Percentiles rank a stretch among this genome's conserved stretches.
Conservation (phyloP, 139 green algal species). For the Auxenochlorella pyrenoidosa region DNA sequence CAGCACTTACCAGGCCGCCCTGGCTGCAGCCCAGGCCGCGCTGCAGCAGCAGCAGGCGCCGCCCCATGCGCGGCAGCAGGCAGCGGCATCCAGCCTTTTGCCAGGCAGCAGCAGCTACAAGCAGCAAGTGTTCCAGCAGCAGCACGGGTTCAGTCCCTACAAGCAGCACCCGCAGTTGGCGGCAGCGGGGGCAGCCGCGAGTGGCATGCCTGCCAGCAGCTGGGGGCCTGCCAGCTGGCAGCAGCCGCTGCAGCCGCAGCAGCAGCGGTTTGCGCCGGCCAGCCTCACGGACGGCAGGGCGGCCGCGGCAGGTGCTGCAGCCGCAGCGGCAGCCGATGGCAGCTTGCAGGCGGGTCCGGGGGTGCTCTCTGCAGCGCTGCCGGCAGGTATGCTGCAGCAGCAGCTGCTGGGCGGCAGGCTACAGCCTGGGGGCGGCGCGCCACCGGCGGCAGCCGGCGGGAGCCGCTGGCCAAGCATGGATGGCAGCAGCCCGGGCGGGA, state of each 20-base stretch:
- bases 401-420: slow-evolving; percentile 2
- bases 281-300: neutral
- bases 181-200: neutral
- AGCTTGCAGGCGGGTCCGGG: neutral
- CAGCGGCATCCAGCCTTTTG: too few relatives aligned
- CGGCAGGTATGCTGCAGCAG: slow-evolving; percentile 17
- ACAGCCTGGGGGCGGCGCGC: neutral
- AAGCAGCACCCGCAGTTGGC: too few relatives aligned
- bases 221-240: neutral
- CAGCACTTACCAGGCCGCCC: slow-evolving; percentile 38
- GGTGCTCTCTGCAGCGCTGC: neutral
- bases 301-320: neutral
- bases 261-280: slow-evolving; percentile 4
- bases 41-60: slow-evolving; percentile 17
- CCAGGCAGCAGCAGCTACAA: slow-evolving; percentile 6
- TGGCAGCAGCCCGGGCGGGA: slow-evolving; percentile 24
- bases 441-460: neutral
- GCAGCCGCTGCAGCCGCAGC: neutral
- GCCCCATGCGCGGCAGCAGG: neutral
- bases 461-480: slow-evolving; percentile 25
- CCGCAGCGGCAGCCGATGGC: neutral
- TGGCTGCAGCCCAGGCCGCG: slow-evolving; percentile 27
- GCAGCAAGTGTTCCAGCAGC: neutral
- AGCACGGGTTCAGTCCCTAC: neutral
- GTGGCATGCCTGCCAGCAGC: neutral